phyloP scores from a whole-genome alignment of 768 basidiomycete genomes.

The Cytidiella melzeri region DNA sequence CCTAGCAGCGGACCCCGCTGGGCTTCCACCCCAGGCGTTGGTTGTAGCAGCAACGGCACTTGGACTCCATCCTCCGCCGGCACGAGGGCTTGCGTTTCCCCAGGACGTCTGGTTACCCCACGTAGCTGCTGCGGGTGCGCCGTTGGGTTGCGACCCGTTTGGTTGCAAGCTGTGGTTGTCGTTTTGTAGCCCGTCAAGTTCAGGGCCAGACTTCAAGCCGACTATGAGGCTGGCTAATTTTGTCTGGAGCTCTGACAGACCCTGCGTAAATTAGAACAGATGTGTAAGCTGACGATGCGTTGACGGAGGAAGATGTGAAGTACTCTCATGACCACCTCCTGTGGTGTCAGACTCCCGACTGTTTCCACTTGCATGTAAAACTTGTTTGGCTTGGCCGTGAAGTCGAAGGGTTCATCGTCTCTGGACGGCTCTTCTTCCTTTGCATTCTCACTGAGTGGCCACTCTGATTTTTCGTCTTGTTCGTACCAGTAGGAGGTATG shows the following conservation, averaged over 20 bases:
- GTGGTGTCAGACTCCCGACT: constrained; percentile 82
- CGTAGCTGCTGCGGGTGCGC: constrained; percentile 2
- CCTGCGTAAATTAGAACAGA: constrained; percentile 34
- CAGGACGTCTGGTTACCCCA: constrained; percentile 10
- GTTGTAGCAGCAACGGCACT: constrained; percentile 1
- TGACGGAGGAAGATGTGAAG: constrained; percentile 7
- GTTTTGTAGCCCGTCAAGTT: constrained; percentile 26
- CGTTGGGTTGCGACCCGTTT: neutral
- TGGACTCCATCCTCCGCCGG: constrained; percentile 11
- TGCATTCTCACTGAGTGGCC: constrained; percentile 88
- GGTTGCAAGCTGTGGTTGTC: neutral
- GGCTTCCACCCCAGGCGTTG: neutral
- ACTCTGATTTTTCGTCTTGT: constrained; percentile 71
- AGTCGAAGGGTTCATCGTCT: constrained; percentile 84
- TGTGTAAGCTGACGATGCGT: neutral
- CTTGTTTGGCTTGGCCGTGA: constrained; percentile 76
- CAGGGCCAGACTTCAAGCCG: constrained; percentile 47
- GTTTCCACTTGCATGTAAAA: constrained; percentile 97
- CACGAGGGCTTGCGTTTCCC: constrained; percentile 3
- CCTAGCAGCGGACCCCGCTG: neutral
- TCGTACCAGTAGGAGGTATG: constrained; percentile 98
- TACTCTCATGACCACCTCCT: constrained; percentile 87
- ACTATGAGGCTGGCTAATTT: constrained; percentile 78
- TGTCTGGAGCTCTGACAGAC: constrained; percentile 69
- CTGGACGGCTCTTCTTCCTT: constrained; percentile 74